Percentiles rank a stretch among this genome's conserved stretches.
Conservation (phyloP, 169 alveolate species). For the Cryptosporidium canis region DNA sequence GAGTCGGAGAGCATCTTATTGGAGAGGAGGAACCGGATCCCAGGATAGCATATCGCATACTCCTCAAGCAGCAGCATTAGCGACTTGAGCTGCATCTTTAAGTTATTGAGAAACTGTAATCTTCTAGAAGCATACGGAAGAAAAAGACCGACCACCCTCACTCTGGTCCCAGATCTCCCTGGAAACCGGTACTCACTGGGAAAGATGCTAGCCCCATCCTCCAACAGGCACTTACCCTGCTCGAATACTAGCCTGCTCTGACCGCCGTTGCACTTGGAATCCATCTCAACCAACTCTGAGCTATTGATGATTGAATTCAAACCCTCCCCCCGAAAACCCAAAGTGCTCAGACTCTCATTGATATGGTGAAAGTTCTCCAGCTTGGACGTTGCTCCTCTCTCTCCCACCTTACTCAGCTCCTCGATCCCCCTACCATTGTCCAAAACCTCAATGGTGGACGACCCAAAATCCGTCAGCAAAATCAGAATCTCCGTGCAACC, state of each 20-base stretch:
- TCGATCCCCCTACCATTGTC: constrained; percentile 94
- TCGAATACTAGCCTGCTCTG: neutral
- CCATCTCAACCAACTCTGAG: constrained; percentile 77
- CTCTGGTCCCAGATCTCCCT: constrained; percentile 28
- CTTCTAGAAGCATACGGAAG: constrained; percentile 50
- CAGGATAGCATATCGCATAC: constrained; percentile 68
- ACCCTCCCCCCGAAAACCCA: constrained; percentile 97
- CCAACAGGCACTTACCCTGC: neutral
- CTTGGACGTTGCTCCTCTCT: constrained; percentile 94
- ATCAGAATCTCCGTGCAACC: constrained; percentile 86
- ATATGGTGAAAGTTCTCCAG: constrained; percentile 89
- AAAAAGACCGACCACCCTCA: constrained; percentile 31
- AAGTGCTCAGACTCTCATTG: constrained; percentile 84
- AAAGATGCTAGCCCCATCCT: neutral
- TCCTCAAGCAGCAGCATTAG: constrained; percentile 37
- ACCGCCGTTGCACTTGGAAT: constrained; percentile 74
- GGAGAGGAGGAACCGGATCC: constrained; percentile 21
- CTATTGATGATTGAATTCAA: constrained; percentile 82
- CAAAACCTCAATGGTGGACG: constrained; percentile 87
- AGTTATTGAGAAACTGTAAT: constrained; percentile 16
- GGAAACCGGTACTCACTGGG: neutral
- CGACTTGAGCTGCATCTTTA: constrained; percentile 39
- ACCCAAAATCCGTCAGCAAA: constrained; percentile 87
- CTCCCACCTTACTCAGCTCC: constrained; percentile 75
- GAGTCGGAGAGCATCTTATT: constrained; percentile 18